phyloP scores from a whole-genome alignment of 2,329 filamentous ascomycete genomes.

The Beauveria caledonica region DNA sequence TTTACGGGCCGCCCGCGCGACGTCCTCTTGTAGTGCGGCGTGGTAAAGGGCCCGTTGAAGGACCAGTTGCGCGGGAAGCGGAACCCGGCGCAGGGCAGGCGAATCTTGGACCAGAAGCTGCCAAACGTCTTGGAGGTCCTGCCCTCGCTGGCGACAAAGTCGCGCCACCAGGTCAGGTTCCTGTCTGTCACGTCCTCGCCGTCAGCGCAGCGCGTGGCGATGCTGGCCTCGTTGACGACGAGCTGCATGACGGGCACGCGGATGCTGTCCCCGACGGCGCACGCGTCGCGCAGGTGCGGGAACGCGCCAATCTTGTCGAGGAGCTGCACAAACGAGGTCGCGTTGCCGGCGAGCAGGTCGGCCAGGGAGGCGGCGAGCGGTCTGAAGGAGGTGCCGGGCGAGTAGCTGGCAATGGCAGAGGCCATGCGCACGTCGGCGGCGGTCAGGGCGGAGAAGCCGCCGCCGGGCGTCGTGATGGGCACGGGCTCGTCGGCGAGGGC shows the following conservation, averaged over 20 bases:
- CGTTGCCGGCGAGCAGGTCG: constrained; percentile 22
- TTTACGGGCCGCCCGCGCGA: neutral
- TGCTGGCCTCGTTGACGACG: constrained; percentile 15
- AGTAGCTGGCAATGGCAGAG: constrained; percentile 20
- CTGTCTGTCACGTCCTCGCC: constrained; percentile 1
- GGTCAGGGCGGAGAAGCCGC: constrained; percentile 18
- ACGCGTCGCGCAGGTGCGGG: constrained; percentile 12
- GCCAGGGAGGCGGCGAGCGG: constrained; percentile 16
- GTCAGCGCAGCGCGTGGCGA: constrained; percentile 13
- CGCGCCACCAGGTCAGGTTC: neutral
- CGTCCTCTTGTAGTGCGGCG: constrained; percentile 12
- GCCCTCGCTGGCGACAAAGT: constrained; percentile 13
- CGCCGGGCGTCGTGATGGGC: constrained; percentile 13
- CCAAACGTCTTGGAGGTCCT: constrained; percentile 16
- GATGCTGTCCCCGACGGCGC: neutral
- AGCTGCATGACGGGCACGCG: constrained; percentile 8
- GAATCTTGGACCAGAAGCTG: constrained; percentile 18
- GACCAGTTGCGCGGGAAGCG: constrained; percentile 23
- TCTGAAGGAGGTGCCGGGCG: constrained; percentile 16
- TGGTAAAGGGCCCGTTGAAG: constrained; percentile 19
- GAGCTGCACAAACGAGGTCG: constrained; percentile 14
- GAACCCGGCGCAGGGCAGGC: constrained; percentile 25
- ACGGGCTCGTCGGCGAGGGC: constrained; percentile 18
- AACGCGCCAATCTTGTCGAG: constrained; percentile 17
- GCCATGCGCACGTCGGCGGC: constrained; percentile 18